Percentiles rank a stretch among this genome's conserved stretches.
These are phyloP conservation scores for Xylaria sp. DNA, from an alignment of 2,329 filamentous ascomycete genomes.

Conservation along the genomic window DNA sequence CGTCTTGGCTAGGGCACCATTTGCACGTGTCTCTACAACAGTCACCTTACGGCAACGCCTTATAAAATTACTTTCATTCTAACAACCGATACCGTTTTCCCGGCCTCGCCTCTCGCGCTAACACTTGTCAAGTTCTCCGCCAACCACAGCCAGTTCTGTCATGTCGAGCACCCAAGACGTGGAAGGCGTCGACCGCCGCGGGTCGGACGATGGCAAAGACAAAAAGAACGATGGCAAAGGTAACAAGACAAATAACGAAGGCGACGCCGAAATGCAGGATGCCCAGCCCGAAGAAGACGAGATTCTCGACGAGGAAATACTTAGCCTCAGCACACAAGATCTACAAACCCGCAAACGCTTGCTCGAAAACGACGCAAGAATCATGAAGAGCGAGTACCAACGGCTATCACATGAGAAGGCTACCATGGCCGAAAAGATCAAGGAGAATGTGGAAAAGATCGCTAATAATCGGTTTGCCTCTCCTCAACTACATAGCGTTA, in stretches of 20 bases:
- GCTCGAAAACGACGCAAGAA: conserved; percentile 95
- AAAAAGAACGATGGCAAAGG: conserved; percentile 64
- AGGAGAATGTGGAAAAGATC: conserved; percentile 99
- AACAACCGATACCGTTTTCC: background rate
- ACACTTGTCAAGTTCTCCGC: background rate
- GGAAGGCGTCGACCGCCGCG: conserved; percentile 44
- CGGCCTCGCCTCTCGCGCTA: background rate
- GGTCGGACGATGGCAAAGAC: conserved; percentile 56
- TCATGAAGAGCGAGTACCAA: conserved; percentile 98
- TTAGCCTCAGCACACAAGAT: conserved; percentile 92
- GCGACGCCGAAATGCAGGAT: conserved; percentile 93
- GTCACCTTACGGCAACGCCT: background rate
- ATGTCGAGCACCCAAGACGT: conserved; percentile 49
- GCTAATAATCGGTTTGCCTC: conserved; percentile 89
- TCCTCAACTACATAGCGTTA: background rate
- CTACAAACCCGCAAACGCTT: conserved; percentile 90
- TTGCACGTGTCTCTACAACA: conserved; percentile 3
- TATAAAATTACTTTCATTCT: background rate
- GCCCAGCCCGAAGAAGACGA: conserved; percentile 79
- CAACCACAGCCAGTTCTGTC: conserved; percentile 29
- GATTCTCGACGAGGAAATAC: conserved; percentile 90
- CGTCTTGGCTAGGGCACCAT: background rate
- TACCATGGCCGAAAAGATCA: conserved; percentile 98
- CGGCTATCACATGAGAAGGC: conserved; percentile 94
- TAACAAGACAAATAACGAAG: conserved; percentile 68